Evolutionary conservation across 352 stramenopile species (phyloP), one percentile per base, ranked within the genome.

Genomic region (Pythium utonaiense): DNA sequence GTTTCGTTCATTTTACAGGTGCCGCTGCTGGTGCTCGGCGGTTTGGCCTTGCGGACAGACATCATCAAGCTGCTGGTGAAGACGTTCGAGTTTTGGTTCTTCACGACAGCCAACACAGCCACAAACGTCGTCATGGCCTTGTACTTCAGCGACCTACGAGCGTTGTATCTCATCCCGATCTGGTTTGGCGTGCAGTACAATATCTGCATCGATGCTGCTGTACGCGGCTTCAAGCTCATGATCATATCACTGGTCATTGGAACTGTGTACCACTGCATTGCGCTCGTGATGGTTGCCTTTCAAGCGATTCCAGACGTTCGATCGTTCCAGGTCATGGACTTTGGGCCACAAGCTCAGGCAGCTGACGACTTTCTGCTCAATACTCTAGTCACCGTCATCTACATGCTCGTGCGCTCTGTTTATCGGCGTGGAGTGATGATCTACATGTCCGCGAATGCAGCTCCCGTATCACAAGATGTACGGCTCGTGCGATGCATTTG

Each of bases 291-390:
- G 40, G 31, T 67, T 21, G 44, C 42, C 12, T n/a, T 67, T 3
- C 6, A 21, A 3, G 24, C 34, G 1, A 44, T 67, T 2, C 53
- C 45, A 0, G 38, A 57, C n/a, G 36, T 57, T 3, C 6, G 53
- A 7, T 25, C 40, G n/a, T 67, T 67, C 53, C 47, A 59, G 16
- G 22, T 67, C 47, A 38, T 38, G 9, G 47, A 67, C 25, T 67
- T 62, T 22, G 53, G 54, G 8, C 30, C 47, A 16, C 41, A 45
- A 9, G 53, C 45, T 1, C 40, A 59, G 25, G 19, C 22, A 6
- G 41, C 53, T n/a, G n/a, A 62, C 6, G 61, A 62, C 38, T 62
- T 67, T n/a, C 54, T 67, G 19, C 21, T 59, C n/a, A 67, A 58
- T 36, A 59, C 27, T 7, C 34, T 62, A 27, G 16, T 3, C 10